Evolutionary conservation across 352 stramenopile species (phyloP), one percentile per base, ranked within the genome.

Genomic region (Phytophthora meadii): DNA sequence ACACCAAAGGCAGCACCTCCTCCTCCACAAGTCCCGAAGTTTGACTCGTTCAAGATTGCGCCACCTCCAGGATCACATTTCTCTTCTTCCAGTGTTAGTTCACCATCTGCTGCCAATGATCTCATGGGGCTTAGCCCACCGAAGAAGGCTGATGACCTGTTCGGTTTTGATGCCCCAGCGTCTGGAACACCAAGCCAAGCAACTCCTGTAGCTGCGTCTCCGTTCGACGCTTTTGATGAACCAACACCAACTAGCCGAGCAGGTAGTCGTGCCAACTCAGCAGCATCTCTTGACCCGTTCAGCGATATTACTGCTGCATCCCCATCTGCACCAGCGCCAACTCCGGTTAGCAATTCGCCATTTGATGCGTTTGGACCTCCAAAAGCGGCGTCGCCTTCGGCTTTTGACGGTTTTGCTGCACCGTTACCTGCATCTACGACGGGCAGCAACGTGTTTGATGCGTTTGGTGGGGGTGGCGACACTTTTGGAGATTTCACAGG

Each of bases 21-120:
- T 9, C 46, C 46, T 9, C 49, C 70, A 22, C 37, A 46, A 27
- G 55, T 36, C 1, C 61, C 67, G n/a, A 72, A 76, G 41, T 90
- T 92, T 51, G 67, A 66, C 0, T 90, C 81, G 9, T 94, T 92
- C 66, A 94, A 85, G 59, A 76, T 94, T 39, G 77, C 82, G 2
- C 84, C 81, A 30, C 86, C 84, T 34, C 81, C 79, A 41, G 77
- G 72, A 25, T 74, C 79, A 1, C 72, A 66, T 36, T 88, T 89
- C 48, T 70, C 72, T 30, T 70, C 75, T 10, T 63, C 74, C 25
- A 70, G 44, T 65, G 48, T 51, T 49, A 55, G 41, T 48, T 19
- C 62, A 1, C 45, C 62, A 2, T 68, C 76, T 11, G 45, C 58
- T 15, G 53, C 69, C 48, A 87, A 79, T 55, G 82, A 92, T 70